Conservation (phyloP, 148 eudicot genomes). For the Rheum nobile region DNA sequence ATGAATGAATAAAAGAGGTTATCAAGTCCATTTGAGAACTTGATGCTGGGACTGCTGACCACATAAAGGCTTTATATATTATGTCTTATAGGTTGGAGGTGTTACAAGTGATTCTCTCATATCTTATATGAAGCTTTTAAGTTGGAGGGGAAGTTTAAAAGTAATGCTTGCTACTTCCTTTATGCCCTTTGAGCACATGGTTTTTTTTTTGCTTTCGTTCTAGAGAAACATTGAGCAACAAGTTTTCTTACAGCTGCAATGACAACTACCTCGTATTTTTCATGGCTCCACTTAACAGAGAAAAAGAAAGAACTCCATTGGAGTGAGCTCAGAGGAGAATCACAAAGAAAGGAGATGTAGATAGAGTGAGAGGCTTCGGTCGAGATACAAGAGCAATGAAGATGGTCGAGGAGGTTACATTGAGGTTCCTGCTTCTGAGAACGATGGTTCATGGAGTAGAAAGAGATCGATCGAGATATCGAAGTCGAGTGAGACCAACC, state of each 20-base stretch:
- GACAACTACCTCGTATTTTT: not conserved
- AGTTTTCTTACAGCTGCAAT: not conserved
- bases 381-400: no score
- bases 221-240: not conserved
- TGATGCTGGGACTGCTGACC: conserved; percentile 42
- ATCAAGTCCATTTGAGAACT: conserved; percentile 61
- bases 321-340: no score
- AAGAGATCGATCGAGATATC: no score
- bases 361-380: no score
- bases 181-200: conserved; percentile 4
- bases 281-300: conserved; percentile 11
- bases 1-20: conserved; percentile 87
- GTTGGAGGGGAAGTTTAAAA: not conserved
- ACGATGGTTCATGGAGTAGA: no score
- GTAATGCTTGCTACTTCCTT: not conserved
- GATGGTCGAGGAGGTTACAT: no score
- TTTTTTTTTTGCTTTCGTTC: not conserved
- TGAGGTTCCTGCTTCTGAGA: no score
- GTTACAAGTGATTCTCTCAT: conserved; percentile 35
- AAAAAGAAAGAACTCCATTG: no score
- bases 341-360: no score
- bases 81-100: conserved; percentile 42
- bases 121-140: not conserved
- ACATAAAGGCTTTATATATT: conserved; percentile 42
- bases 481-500: no score